Percentiles rank a stretch among this genome's conserved stretches.
Evolutionary conservation across 106 monocot genomes (phyloP).

Genomic region (Dioscorea zingiberensis): DNA sequence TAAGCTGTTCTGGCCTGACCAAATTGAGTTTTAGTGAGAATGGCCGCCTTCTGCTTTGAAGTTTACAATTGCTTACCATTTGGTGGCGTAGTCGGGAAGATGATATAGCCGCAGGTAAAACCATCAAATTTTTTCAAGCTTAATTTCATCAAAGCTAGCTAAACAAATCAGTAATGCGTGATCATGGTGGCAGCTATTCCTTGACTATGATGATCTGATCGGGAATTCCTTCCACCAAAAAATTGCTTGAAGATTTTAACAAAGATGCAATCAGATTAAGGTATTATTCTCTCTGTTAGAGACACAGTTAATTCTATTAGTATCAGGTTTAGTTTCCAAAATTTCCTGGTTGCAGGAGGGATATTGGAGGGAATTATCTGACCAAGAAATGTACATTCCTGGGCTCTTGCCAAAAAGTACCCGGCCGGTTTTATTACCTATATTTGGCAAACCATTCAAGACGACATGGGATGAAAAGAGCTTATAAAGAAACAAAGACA

Average conservation of each 20-base stretch:
- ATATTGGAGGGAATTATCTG: constrained; percentile 41
- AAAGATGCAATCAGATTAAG: constrained; percentile 37
- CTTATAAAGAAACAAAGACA: constrained; percentile 37
- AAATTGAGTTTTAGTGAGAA: constrained; percentile 92
- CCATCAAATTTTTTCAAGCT: no score
- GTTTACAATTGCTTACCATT: constrained; percentile 88
- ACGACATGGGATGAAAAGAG: constrained; percentile 40
- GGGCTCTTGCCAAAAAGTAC: constrained; percentile 62
- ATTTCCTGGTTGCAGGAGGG: no score
- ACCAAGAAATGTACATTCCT: constrained; percentile 63
- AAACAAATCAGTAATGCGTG: no score
- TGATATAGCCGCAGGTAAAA: constrained; percentile 67
- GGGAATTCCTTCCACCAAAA: constrained; percentile 41
- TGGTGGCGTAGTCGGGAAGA: constrained; percentile 94
- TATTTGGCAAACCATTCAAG: constrained; percentile 92
- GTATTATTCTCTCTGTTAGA: constrained; percentile 41
- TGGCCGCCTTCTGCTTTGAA: constrained; percentile 87
- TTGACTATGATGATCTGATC: constrained; percentile 77
- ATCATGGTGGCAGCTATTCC: constrained; percentile 48
- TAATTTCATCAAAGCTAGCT: no score
- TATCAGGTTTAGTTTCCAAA: no score
- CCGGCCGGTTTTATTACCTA: constrained; percentile 84
- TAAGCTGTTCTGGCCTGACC: constrained; percentile 88
- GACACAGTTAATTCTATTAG: no score
- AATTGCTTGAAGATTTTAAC: constrained; percentile 46